Evolutionary conservation across 2,329 filamentous ascomycete species (phyloP).

Genomic region (Alternaria consortialis): DNA sequence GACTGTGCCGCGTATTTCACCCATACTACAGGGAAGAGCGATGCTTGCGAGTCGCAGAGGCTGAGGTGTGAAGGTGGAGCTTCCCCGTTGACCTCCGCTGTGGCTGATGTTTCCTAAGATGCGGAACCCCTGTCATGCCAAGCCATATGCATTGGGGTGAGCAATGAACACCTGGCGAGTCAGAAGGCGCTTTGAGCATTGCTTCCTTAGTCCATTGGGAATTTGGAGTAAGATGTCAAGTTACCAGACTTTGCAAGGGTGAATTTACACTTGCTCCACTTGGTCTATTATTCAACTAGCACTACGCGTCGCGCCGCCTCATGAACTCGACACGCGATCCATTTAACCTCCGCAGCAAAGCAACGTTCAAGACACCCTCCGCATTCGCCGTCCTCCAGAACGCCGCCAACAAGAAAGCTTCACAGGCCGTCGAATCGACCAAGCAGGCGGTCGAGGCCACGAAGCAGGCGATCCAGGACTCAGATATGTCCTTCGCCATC

Average conservation of each 20-base stretch:
- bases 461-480: conserved; percentile 42
- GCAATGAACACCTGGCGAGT: conserved; percentile 40
- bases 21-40: background rate
- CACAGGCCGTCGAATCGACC: conserved; percentile 37
- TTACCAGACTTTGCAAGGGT: conserved; percentile 6
- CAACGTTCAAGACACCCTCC: conserved; percentile 37
- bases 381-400: conserved; percentile 44
- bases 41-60: conserved; percentile 17
- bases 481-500: conserved; percentile 55
- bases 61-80: conserved; percentile 19
- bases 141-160: conserved; percentile 21
- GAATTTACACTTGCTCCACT: conserved; percentile 13
- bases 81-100: conserved; percentile 26
- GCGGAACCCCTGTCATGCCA: conserved; percentile 29
- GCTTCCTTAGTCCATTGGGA: conserved; percentile 1
- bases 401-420: conserved; percentile 39
- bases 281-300: background rate
- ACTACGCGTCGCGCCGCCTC: conserved; percentile 18
- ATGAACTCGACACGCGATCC: conserved; percentile 58
- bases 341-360: conserved; percentile 54
- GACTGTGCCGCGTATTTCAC: background rate
- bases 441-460: conserved; percentile 46
- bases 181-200: conserved; percentile 10
- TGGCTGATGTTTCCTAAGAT: conserved; percentile 12
- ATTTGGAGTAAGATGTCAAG: conserved; percentile 13